Percentiles rank a stretch among this genome's conserved stretches.
Conservation (phyloP, 345 rosid genomes). For the Eucalyptus tenuipes region DNA sequence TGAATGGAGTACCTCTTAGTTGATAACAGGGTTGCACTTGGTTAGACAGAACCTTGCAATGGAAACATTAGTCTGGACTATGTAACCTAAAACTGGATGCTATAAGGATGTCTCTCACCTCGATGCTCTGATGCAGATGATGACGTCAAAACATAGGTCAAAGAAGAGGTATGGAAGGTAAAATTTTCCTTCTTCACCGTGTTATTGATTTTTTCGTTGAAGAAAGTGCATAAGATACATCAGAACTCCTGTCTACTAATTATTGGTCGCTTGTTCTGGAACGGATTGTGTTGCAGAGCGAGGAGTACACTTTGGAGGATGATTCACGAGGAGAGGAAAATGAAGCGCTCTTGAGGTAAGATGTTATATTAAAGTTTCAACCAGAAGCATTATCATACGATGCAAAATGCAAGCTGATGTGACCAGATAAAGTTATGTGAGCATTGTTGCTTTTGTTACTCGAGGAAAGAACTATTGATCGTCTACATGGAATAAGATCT, state of each 20-base stretch:
- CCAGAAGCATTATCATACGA: not conserved
- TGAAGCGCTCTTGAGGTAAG: not conserved
- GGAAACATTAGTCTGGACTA: not conserved
- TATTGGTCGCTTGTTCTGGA: not conserved
- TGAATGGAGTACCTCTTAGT: not conserved
- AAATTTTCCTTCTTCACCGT: not conserved
- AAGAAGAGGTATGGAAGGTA: not conserved
- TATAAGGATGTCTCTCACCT: not conserved
- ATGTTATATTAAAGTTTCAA: not conserved
- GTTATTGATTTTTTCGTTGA: not conserved
- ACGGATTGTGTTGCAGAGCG: not conserved
- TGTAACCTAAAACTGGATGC: not conserved
- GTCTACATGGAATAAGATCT: not conserved
- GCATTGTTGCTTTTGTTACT: not conserved
- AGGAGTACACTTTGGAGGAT: not conserved
- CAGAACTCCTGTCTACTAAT: not conserved
- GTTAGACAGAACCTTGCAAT: not conserved
- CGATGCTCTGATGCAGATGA: not conserved
- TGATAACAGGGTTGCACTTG: not conserved
- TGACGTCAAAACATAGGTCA: not conserved
- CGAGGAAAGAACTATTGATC: not conserved
- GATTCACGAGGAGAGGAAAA: not conserved
- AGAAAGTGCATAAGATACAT: not conserved
- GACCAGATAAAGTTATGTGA: not conserved
- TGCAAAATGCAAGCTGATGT: not conserved